A percentile compares a stretch with the other conserved stretches of the same genome.
Conservation (phyloP, 257 asterid genomes). For the Agastache rugosa region DNA sequence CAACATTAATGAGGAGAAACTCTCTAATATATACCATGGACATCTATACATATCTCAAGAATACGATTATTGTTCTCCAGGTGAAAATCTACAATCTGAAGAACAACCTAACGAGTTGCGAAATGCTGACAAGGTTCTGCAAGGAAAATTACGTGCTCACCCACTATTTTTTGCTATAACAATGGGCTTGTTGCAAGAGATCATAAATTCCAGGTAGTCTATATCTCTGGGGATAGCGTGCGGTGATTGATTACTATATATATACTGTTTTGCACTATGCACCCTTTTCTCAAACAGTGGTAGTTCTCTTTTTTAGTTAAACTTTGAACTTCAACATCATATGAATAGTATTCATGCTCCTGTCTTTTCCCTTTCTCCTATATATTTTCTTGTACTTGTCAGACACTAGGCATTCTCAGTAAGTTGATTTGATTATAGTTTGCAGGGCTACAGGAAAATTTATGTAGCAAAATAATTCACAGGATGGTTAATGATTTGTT, state of each 20-base stretch:
- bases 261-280: neutral
- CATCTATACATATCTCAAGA: slow-evolving; percentile 12
- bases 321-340: neutral
- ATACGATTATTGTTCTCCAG: slow-evolving; percentile 43
- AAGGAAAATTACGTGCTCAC: slow-evolving; percentile 62
- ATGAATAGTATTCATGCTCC: neutral
- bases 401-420: neutral
- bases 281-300: neutral
- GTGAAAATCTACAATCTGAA: slow-evolving; percentile 49
- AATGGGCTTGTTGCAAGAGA: slow-evolving; percentile 84
- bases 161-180: slow-evolving; percentile 89
- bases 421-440: neutral
- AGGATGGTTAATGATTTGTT: neutral
- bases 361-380: neutral
- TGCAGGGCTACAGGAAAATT: slow-evolving; percentile 13
- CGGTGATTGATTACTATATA: slow-evolving; percentile 21
- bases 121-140: slow-evolving; percentile 41
- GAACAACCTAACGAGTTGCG: slow-evolving; percentile 44
- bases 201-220: slow-evolving; percentile 87
- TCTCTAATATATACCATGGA: neutral
- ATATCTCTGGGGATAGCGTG: slow-evolving; percentile 24
- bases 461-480: neutral
- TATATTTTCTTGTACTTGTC: neutral
- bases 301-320: neutral
- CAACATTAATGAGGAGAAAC: neutral